Evolutionary conservation across 768 basidiomycete genomes (phyloP).

Genomic region (Leccinum pellstonianum): DNA sequence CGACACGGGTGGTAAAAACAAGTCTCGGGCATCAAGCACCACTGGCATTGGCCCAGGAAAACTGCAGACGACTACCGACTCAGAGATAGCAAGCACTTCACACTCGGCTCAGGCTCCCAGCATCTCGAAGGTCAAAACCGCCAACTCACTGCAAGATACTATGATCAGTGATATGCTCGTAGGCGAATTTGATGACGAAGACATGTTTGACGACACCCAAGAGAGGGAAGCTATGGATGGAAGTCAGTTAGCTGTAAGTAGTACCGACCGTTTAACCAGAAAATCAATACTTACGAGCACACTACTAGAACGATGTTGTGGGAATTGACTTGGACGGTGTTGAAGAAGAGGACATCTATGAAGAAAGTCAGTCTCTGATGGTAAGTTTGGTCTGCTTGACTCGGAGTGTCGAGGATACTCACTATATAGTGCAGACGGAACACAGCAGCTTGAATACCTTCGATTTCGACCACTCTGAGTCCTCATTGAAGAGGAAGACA

Average conservation of each 20-base stretch:
- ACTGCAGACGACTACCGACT: background rate
- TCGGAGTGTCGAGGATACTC: no score
- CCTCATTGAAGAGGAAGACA: no score
- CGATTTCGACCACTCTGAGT: no score
- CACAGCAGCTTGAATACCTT: no score
- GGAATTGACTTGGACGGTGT: no score
- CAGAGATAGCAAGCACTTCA: no score
- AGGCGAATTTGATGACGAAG: background rate
- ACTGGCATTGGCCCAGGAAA: background rate
- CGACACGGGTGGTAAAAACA: background rate
- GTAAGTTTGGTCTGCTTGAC: no score
- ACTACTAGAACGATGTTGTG: no score
- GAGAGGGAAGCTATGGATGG: background rate
- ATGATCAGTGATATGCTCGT: background rate
- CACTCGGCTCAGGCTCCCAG: background rate
- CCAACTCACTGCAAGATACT: background rate
- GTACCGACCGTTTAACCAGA: background rate
- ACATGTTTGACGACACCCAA: background rate
- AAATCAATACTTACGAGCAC: background rate
- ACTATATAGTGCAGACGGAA: no score
- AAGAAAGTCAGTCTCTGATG: no score
- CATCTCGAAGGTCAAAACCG: background rate
- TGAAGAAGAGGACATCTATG: no score
- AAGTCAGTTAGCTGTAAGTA: background rate
- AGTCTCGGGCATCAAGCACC: background rate